Evolutionary conservation across 768 basidiomycete genomes (phyloP), one percentile per base, ranked within the genome.

Genomic region (Gloeopeniophorella convolvens): DNA sequence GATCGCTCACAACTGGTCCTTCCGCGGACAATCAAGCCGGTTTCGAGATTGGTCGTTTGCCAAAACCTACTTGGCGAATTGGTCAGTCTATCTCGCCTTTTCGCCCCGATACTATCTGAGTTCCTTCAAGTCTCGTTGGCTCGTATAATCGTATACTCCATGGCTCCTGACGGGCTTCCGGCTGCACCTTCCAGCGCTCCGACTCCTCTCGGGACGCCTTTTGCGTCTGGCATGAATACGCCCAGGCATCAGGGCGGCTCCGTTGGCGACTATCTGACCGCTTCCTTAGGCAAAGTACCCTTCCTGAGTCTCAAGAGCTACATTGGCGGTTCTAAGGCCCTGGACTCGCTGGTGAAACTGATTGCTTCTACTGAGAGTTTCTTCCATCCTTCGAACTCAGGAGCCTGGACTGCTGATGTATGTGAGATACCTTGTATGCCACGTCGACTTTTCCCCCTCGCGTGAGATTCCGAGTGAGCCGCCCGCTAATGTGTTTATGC

Each of bases 381-480:
- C 69, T 95, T 93, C 68, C 91, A 93, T 63, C 91, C 91, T 0
- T 83, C 83, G 9, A 92, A 90, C 61, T 87, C 87, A 2, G 90
- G 90, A 8, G 72, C 77, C 10, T 92, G 89, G 85, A 89, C 89
- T 4, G 68, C 74, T 44, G 83, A 86, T 70, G 83, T 84, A 67
- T 48, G 57, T 55, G 34, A 20, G 30, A 28, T 51, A 76, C 67
- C 27, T 32, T 61, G 56, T 27, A 50, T 61, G 12, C 26, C 42
- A 33, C 18, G 31, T 42, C 30, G 43, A 12, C 26, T 13, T 44
- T 20, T 26, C 37, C 32, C 32, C 23, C 34, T 37, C n/a, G 42
- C 9, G 42, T 27, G 48, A 30, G 47, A 24, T n/a, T 11, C 30
- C 31, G 43, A 48, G 34, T 34, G 20, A 45, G 20, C 28, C 28